A percentile compares a stretch with the other conserved stretches of the same genome.
Conservation (phyloP, 176 grass and related monocot genomes). For the Cenchrus fungigraminus region DNA sequence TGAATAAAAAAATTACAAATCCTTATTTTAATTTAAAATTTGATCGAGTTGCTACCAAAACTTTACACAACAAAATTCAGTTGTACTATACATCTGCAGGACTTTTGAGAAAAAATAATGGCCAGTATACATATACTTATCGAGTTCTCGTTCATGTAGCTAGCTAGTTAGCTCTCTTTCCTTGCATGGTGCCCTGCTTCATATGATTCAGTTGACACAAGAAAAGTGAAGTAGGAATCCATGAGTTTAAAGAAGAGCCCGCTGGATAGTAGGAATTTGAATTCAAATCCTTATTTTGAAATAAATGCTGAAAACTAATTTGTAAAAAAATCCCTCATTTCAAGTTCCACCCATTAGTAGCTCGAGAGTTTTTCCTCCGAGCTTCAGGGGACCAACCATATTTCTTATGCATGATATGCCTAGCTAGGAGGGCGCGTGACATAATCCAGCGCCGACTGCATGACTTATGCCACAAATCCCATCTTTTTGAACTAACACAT, state of each 20-base stretch:
- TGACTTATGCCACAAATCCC: neutral
- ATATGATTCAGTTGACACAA: neutral
- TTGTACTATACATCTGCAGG: neutral
- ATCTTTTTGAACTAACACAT: neutral
- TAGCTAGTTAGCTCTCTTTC: no score
- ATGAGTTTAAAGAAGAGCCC: neutral
- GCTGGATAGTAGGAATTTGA: neutral
- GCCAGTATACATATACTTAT: no score
- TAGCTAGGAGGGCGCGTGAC: neutral
- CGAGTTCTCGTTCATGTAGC: no score
- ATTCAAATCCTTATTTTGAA: neutral
- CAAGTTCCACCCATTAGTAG: no score
- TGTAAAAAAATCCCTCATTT: neutral
- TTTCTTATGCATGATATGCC: neutral
- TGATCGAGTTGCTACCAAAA: neutral
- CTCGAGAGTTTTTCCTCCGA: no score
- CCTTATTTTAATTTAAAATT: neutral
- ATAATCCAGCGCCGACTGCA: conserved; percentile 2
- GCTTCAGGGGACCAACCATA: neutral
- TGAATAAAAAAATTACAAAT: neutral
- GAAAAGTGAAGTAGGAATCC: neutral
- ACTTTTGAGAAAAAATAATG: neutral
- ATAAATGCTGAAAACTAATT: neutral
- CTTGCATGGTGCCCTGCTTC: neutral
- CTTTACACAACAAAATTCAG: neutral